Evolutionary conservation across 768 basidiomycete genomes (phyloP).

Genomic region (Pleurotus tuber-regium): DNA sequence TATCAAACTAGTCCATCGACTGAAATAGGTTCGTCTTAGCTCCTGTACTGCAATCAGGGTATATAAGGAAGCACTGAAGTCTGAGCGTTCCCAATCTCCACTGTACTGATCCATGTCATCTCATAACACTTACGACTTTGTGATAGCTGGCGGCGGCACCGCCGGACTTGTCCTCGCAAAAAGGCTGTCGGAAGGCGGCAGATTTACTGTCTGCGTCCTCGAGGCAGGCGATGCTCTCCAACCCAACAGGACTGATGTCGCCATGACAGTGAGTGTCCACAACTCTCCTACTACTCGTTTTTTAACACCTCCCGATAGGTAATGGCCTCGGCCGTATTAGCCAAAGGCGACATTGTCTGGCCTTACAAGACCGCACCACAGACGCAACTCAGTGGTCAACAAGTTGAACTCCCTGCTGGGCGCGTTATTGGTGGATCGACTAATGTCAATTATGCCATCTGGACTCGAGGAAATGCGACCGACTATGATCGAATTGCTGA

Average conservation of each 20-base stretch:
- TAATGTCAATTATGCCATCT: neutral
- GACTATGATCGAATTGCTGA: conserved; percentile 4
- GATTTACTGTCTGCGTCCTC: conserved; percentile 31
- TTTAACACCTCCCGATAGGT: neutral
- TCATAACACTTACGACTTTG: conserved; percentile 11
- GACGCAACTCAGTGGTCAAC: neutral
- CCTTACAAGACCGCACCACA: neutral
- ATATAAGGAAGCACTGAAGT: neutral
- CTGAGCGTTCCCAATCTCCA: neutral
- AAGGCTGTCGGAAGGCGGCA: conserved; percentile 31
- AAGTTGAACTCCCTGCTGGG: neutral
- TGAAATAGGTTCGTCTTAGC: too few species aligned
- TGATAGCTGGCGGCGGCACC: conserved; percentile 14
- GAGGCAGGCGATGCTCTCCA: conserved; percentile 21
- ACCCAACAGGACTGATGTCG: neutral
- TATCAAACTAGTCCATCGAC: too few species aligned
- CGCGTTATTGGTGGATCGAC: neutral
- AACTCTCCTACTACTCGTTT: neutral
- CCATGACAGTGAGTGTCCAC: neutral
- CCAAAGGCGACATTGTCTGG: neutral
- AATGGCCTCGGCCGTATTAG: neutral
- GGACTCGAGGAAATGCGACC: conserved; percentile 1
- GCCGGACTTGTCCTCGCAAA: conserved; percentile 38
- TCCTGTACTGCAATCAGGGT: too few species aligned
- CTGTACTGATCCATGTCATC: neutral